Base-by-base conservation (phyloP, 2,329 filamentous ascomycete genomes). In the Colletotrichum tropicale region DNA sequence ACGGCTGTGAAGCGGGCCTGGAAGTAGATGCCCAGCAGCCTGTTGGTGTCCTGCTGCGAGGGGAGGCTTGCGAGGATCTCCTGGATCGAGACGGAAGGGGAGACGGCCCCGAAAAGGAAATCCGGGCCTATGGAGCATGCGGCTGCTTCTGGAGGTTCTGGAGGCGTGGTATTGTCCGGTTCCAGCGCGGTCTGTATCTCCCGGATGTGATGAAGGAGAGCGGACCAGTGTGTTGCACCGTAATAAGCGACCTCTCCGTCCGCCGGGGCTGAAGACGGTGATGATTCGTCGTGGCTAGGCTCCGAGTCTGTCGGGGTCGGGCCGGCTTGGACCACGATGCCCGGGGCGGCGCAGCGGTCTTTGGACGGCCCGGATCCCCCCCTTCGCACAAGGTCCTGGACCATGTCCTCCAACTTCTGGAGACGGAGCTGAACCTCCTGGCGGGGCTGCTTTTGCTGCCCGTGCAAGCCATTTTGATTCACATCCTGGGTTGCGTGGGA, bases 141-240 rank as follows among this genome's bases (percentile, higher is more conserved):
- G 4, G 78, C 78, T 34, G 48, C 56, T 15, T 74, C 71, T 0
- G 75, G 65, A 8, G 56, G 73, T 48, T 67, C 62, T 4, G 73
- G 69, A 8, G 13, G 32, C 2, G 58, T 9, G 15, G 36, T 48
- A 15, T 36, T 24, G 28, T 76, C 76, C 9, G 76, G 74, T 16
- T 78, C 73, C 4, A 87, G 82, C n/a, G 82, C 81, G 26, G 78
- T 81, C 70, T 86, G 84, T 26, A 87, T 85, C 74, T 87, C 83
- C 21, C 81, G 84, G 56, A 88, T 87, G 71, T 84, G 83, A 52
- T 87, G 83, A 6, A 88, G 84, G 28, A 88, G 78, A 1, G 86
- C 83, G 5, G 83, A 80, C 84, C 86, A 88, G 43, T 85, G 84
- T 6, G 86, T 87, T 5, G 83, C 81, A 0, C 84, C 86, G 16